Conservation (phyloP, 2,329 filamentous ascomycete genomes). For the Fusarium luffae region DNA sequence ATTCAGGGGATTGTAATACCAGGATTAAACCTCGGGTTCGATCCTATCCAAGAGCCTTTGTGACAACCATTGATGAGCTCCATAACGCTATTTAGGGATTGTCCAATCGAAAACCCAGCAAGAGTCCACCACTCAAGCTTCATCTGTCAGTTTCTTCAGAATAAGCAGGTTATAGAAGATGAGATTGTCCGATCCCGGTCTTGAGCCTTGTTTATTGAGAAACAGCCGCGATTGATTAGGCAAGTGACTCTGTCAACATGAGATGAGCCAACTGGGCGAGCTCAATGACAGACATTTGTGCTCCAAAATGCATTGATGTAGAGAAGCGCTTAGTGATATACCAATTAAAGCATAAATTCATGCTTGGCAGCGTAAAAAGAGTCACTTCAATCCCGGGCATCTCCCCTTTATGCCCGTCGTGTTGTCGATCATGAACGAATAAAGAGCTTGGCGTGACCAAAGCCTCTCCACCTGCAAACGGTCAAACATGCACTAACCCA, state of each 20-base stretch:
- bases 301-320: not conserved
- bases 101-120: slow-evolving; percentile 4
- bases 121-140: slow-evolving; percentile 16
- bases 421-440: slow-evolving; percentile 28
- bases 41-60: slow-evolving; percentile 22
- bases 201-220: not conserved
- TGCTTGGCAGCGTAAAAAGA: slow-evolving; percentile 2
- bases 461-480: slow-evolving; percentile 1
- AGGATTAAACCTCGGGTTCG: slow-evolving; percentile 14
- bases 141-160: slow-evolving; percentile 1
- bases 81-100: slow-evolving; percentile 22
- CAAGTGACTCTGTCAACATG: slow-evolving; percentile 1
- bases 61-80: slow-evolving; percentile 10
- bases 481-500: not conserved
- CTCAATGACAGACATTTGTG: slow-evolving; percentile 31
- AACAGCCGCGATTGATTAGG: slow-evolving; percentile 13
- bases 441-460: slow-evolving; percentile 25
- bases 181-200: not conserved
- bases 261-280: slow-evolving; percentile 31
- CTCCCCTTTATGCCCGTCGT: slow-evolving; percentile 17
- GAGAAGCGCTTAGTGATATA: not conserved
- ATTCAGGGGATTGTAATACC: slow-evolving; percentile 7
- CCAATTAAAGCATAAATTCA: slow-evolving; percentile 8
- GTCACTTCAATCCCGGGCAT: not conserved
- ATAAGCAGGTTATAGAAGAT: not conserved